Percentiles rank a stretch among this genome's conserved stretches.
Evolutionary conservation across 495 filamentous ascomycete species (phyloP).

Genomic region (Penicillium bovifimosum): DNA sequence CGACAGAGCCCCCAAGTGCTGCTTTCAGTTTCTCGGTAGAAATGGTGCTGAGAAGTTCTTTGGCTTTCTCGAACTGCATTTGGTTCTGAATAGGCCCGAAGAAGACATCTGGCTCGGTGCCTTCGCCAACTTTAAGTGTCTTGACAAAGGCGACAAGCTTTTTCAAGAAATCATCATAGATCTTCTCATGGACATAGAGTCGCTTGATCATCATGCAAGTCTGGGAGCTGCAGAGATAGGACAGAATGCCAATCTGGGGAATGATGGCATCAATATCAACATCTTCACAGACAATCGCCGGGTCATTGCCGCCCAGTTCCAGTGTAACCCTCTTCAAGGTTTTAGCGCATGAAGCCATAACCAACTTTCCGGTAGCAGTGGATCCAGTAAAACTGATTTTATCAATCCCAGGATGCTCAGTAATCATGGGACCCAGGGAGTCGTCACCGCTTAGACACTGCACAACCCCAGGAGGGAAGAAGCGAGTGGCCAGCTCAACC

Average conservation of each 20-base stretch:
- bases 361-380: slow-evolving; percentile 55
- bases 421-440: slow-evolving; percentile 55
- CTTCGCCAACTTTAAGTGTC: slow-evolving; percentile 43
- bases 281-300: slow-evolving; percentile 59
- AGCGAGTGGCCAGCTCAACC: slow-evolving; percentile 52
- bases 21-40: slow-evolving; percentile 43
- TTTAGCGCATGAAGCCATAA: slow-evolving; percentile 54
- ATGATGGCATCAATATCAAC: slow-evolving; percentile 58
- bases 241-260: slow-evolving; percentile 42
- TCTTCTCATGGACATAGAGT: slow-evolving; percentile 62
- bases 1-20: slow-evolving; percentile 26
- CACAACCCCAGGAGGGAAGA: slow-evolving; percentile 64
- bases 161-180: slow-evolving; percentile 57
- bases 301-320: slow-evolving; percentile 63
- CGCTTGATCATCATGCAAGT: slow-evolving; percentile 59
- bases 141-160: slow-evolving; percentile 52
- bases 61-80: slow-evolving; percentile 52
- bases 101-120: slow-evolving; percentile 33
- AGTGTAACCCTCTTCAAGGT: slow-evolving; percentile 58
- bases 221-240: slow-evolving; percentile 51
- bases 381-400: slow-evolving; percentile 70
- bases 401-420: slow-evolving; percentile 53
- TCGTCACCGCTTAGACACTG: slow-evolving; percentile 64
- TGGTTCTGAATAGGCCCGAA: slow-evolving; percentile 57
- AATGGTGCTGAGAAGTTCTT: slow-evolving; percentile 43